A percentile compares a stretch with the other conserved stretches of the same genome.
Conservation (phyloP, 495 filamentous ascomycete species). For the Cercophora scortea region DNA sequence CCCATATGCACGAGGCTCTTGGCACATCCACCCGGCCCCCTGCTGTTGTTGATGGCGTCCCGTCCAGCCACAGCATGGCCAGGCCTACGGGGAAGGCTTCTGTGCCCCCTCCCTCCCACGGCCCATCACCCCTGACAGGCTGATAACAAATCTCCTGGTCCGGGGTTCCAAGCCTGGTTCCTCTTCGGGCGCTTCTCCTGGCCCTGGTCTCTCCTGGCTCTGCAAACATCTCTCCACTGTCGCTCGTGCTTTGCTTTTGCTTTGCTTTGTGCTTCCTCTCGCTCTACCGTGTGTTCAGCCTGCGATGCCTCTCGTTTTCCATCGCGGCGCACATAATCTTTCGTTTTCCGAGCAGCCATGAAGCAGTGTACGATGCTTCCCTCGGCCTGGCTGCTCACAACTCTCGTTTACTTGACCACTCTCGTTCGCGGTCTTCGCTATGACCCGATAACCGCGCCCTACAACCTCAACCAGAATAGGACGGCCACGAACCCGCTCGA, state of each 20-base stretch:
- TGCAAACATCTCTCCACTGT: background rate
- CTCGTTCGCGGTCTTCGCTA: slow-evolving; percentile 3
- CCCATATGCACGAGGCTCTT: no score
- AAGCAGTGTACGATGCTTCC: slow-evolving; percentile 8
- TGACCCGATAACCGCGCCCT: slow-evolving; percentile 11
- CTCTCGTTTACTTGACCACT: slow-evolving; percentile 1
- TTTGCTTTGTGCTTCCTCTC: background rate
- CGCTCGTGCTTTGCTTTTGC: background rate
- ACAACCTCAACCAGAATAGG: slow-evolving; percentile 59
- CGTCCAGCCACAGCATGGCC: background rate
- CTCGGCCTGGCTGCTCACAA: slow-evolving; percentile 3
- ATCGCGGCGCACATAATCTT: slow-evolving; percentile 6
- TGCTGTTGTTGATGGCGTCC: background rate
- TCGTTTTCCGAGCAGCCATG: slow-evolving; percentile 7
- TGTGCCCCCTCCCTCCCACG: background rate
- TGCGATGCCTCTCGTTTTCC: slow-evolving; percentile 7
- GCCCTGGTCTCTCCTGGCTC: background rate
- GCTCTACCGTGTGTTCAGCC: background rate
- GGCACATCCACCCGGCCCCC: background rate
- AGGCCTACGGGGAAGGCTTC: background rate
- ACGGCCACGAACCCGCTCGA: slow-evolving; percentile 49
- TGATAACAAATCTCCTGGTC: slow-evolving; percentile 4
- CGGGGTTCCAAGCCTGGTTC: background rate
- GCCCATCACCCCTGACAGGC: background rate
- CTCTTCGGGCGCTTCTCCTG: background rate